These are phyloP conservation scores for Magnolia officinalis DNA, from an alignment of 164 flowering plant species.

Conservation along the genomic window DNA sequence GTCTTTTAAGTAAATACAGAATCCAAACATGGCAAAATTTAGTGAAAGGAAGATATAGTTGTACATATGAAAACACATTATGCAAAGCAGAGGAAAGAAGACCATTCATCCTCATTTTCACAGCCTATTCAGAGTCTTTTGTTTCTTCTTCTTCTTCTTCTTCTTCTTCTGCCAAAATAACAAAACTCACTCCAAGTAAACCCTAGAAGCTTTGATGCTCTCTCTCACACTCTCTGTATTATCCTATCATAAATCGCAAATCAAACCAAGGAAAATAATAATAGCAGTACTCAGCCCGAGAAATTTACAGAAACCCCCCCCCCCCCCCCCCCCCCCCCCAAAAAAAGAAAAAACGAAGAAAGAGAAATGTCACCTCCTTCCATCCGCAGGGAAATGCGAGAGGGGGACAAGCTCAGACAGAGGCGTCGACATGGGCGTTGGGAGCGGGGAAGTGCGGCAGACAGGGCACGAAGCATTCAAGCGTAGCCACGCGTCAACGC, in stretches of 20 bases:
- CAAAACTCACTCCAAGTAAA: too few species aligned
- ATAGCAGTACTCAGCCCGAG: not conserved
- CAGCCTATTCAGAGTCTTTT: too few species aligned
- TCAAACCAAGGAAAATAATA: not conserved
- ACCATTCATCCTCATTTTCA: too few species aligned
- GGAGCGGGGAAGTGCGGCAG: constrained; percentile 94
- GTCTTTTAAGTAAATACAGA: too few species aligned
- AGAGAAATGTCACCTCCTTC: constrained; percentile 25
- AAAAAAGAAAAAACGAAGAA: not conserved
- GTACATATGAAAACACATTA: too few species aligned
- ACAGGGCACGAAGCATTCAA: constrained; percentile 90
- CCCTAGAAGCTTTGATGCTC: not conserved
- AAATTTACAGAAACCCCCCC: not conserved
- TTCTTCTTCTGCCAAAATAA: too few species aligned
- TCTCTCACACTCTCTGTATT: not conserved
- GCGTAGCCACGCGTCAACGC: constrained; percentile 91
- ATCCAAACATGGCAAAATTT: too few species aligned
- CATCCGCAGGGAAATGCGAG: constrained; percentile 59
- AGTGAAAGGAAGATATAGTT: too few species aligned
- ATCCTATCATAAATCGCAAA: not conserved
- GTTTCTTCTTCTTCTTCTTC: too few species aligned
- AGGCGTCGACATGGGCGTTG: constrained; percentile 90
- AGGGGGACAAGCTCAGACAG: constrained; percentile 84
- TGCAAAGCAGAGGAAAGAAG: too few species aligned
- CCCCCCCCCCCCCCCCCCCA: too few species aligned